A percentile compares a stretch with the other conserved stretches of the same genome.
Evolutionary conservation across 2,329 filamentous ascomycete species (phyloP).

Genomic region (Epichloe festucae): DNA sequence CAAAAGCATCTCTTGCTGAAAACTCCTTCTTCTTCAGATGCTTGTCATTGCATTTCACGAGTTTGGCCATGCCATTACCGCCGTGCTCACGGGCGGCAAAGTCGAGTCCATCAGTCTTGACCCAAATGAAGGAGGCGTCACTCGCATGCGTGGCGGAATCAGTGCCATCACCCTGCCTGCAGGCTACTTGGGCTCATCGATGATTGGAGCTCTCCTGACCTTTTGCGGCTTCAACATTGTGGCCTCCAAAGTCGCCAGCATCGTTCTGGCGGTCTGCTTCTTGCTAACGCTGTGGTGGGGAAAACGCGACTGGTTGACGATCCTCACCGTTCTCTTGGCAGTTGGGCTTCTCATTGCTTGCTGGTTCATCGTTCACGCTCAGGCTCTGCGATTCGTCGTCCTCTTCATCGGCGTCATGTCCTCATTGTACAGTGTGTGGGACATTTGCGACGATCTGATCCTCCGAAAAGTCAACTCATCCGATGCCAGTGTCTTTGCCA

Average conservation of each 20-base stretch:
- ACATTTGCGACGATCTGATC: constrained; percentile 75
- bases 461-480: constrained; percentile 68
- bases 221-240: constrained; percentile 76
- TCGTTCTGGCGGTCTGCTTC: constrained; percentile 61
- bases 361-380: constrained; percentile 70
- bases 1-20: too few species aligned
- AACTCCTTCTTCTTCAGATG: constrained; percentile 38
- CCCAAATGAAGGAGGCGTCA: constrained; percentile 68
- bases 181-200: constrained; percentile 63
- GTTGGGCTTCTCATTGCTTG: constrained; percentile 59
- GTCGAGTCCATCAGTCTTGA: constrained; percentile 66
- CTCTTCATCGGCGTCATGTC: constrained; percentile 78
- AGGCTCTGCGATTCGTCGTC: constrained; percentile 60
- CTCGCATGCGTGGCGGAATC: constrained; percentile 61
- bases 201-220: constrained; percentile 65
- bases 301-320: constrained; percentile 64
- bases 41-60: constrained; percentile 76
- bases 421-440: constrained; percentile 69
- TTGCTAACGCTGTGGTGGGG: constrained; percentile 75
- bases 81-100: constrained; percentile 56
- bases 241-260: constrained; percentile 65
- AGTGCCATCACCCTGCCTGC: constrained; percentile 61
- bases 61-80: constrained; percentile 62
- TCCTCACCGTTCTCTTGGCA: constrained; percentile 54
- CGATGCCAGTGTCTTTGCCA: constrained; percentile 66